These are phyloP conservation scores for Cryptococcus sp. DNA, from an alignment of 1,284 basidiomycete species.

Conservation along the genomic window DNA sequence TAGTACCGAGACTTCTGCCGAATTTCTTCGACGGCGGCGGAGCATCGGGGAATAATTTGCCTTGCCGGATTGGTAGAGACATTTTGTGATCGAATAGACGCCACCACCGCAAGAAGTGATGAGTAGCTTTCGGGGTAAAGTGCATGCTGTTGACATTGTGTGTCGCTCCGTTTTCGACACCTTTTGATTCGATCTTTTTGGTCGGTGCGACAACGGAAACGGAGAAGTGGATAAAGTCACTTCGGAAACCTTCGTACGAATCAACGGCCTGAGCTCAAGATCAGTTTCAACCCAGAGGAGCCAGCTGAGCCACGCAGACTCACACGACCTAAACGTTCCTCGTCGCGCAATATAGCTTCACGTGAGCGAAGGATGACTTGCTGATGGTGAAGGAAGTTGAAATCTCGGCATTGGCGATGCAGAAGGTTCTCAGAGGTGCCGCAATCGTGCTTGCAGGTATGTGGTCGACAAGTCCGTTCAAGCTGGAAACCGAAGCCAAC, in stretches of 20 bases:
- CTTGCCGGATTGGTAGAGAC: slow-evolving; percentile 84
- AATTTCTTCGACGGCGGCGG: slow-evolving; percentile 83
- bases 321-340: slow-evolving; percentile 57
- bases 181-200: slow-evolving; percentile 24
- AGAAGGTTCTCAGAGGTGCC: slow-evolving; percentile 62
- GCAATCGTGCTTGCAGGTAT: slow-evolving; percentile 60
- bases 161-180: slow-evolving; percentile 22
- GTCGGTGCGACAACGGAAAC: slow-evolving; percentile 75
- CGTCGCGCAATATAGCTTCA: slow-evolving; percentile 52
- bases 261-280: slow-evolving; percentile 56
- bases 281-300: background rate
- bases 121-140: slow-evolving; percentile 80
- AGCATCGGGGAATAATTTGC: slow-evolving; percentile 71
- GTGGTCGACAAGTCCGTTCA: slow-evolving; percentile 80
- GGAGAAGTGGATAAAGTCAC: slow-evolving; percentile 91
- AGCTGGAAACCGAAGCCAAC: slow-evolving; percentile 85
- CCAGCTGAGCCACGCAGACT: slow-evolving; percentile 23
- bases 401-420: slow-evolving; percentile 77
- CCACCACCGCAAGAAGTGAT: slow-evolving; percentile 95
- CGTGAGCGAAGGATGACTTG: slow-evolving; percentile 67
- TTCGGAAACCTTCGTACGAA: slow-evolving; percentile 86
- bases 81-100: slow-evolving; percentile 76
- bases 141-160: slow-evolving; percentile 73
- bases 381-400: slow-evolving; percentile 82
- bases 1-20: slow-evolving; percentile 81